Evolutionary conservation across 73 alveolate species (phyloP).

Genomic region (Paramecium primaurelia): DNA sequence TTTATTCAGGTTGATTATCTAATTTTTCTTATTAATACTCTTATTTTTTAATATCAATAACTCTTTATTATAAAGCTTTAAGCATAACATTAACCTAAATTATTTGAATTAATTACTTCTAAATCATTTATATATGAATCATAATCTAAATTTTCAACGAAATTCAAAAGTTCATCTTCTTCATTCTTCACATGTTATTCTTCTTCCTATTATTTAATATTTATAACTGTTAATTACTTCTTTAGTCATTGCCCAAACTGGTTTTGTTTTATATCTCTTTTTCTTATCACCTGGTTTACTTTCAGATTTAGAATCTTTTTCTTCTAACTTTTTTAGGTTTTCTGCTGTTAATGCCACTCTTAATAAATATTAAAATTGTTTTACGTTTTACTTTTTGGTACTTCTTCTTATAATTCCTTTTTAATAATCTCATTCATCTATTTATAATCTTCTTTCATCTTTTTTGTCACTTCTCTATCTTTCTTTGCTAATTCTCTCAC

Average conservation of each 20-base stretch:
- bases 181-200: conserved; percentile 77
- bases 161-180: conserved; percentile 79
- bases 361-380: neutral
- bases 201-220: conserved; percentile 37
- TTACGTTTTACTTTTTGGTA: neutral
- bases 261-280: conserved; percentile 64
- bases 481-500: conserved; percentile 66
- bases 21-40: conserved; percentile 75
- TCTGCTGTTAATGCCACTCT: conserved; percentile 72
- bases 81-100: conserved; percentile 65
- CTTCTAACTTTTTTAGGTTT: conserved; percentile 67
- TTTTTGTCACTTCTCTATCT: conserved; percentile 58
- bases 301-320: neutral
- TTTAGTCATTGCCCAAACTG: conserved; percentile 88
- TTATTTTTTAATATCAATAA: conserved; percentile 77
- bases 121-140: conserved; percentile 86
- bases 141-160: conserved; percentile 86
- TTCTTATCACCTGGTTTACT: conserved; percentile 4
- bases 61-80: conserved; percentile 81
- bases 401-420: conserved; percentile 32
- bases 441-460: conserved; percentile 65
- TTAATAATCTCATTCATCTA: conserved; percentile 55
- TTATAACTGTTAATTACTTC: conserved; percentile 28
- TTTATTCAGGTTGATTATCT: conserved; percentile 60
- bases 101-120: conserved; percentile 65